These are phyloP conservation scores for Scedosporium dehoogii DNA, from an alignment of 2,329 filamentous ascomycete species.

Conservation along the genomic window DNA sequence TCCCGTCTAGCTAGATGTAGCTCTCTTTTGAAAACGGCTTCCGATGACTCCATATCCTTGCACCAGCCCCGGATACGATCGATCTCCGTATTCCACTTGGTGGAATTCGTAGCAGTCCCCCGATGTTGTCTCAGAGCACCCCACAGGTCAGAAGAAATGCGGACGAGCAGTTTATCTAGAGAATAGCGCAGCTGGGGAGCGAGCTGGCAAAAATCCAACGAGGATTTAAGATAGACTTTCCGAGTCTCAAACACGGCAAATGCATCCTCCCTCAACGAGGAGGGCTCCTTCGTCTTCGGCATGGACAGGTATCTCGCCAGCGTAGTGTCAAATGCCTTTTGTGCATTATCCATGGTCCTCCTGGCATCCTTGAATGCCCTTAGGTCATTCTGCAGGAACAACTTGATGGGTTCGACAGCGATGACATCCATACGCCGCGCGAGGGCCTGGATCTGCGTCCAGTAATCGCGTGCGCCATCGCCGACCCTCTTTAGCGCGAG, in stretches of 20 bases:
- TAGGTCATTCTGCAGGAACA: slow-evolving; percentile 70
- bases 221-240: slow-evolving; percentile 81
- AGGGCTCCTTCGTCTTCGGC: slow-evolving; percentile 89
- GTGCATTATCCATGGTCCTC: slow-evolving; percentile 63
- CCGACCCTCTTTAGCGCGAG: slow-evolving; percentile 76
- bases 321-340: slow-evolving; percentile 75
- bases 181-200: slow-evolving; percentile 77
- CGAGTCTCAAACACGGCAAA: slow-evolving; percentile 91
- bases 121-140: slow-evolving; percentile 68
- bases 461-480: slow-evolving; percentile 81
- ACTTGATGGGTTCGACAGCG: slow-evolving; percentile 71
- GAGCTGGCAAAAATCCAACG: slow-evolving; percentile 85
- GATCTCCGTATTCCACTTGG: slow-evolving; percentile 68
- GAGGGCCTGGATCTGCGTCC: slow-evolving; percentile 62
- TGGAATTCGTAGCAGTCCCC: slow-evolving; percentile 54
- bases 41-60: slow-evolving; percentile 86
- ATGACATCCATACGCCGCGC: slow-evolving; percentile 69
- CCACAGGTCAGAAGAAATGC: slow-evolving; percentile 79
- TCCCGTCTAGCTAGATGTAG: slow-evolving; percentile 69
- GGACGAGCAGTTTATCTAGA: slow-evolving; percentile 78
- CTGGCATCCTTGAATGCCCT: slow-evolving; percentile 79
- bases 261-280: slow-evolving; percentile 82
- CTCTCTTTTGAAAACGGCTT: slow-evolving; percentile 73
- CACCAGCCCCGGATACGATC: slow-evolving; percentile 89
- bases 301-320: slow-evolving; percentile 75